These are phyloP conservation scores for Sanghuangporus weigelae DNA, from an alignment of 1,284 basidiomycete species.

Conservation along the genomic window DNA sequence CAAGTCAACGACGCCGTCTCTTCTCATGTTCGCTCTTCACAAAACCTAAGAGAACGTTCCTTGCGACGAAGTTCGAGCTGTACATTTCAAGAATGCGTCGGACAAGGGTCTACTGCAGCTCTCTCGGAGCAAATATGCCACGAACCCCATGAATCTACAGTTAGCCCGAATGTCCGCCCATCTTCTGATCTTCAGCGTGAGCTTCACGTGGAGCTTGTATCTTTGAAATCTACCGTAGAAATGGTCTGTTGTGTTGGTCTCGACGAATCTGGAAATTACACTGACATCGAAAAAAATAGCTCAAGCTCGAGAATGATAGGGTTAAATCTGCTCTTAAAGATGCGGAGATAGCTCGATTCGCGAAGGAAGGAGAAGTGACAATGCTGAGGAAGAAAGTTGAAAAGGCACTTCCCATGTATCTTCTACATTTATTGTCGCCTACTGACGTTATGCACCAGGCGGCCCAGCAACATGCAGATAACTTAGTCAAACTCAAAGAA, in stretches of 20 bases:
- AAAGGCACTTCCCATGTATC: slow-evolving; percentile 37
- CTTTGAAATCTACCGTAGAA: slow-evolving; percentile 15
- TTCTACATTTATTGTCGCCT: neutral
- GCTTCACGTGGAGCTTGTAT: neutral
- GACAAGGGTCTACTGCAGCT: neutral
- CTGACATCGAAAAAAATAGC: neutral
- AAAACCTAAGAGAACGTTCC: neutral
- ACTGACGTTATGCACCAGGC: slow-evolving; percentile 34
- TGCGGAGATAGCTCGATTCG: slow-evolving; percentile 41
- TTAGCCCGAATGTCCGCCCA: neutral
- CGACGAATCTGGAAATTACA: neutral
- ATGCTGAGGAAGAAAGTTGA: slow-evolving; percentile 53
- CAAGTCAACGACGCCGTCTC: neutral
- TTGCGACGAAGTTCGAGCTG: neutral
- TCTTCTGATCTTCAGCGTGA: neutral
- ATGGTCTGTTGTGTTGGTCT: slow-evolving; percentile 3
- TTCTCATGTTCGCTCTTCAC: neutral
- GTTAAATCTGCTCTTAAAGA: slow-evolving; percentile 34
- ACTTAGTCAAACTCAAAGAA: slow-evolving; percentile 50
- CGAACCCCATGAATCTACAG: neutral
- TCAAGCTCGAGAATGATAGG: slow-evolving; percentile 5
- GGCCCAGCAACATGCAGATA: slow-evolving; percentile 50
- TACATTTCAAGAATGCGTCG: no score
- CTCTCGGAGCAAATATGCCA: neutral
- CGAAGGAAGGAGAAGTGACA: slow-evolving; percentile 59